A percentile compares a stretch with the other conserved stretches of the same genome.
Conservation (phyloP, 148 eudicot species). For the Fallopia convolvulus region DNA sequence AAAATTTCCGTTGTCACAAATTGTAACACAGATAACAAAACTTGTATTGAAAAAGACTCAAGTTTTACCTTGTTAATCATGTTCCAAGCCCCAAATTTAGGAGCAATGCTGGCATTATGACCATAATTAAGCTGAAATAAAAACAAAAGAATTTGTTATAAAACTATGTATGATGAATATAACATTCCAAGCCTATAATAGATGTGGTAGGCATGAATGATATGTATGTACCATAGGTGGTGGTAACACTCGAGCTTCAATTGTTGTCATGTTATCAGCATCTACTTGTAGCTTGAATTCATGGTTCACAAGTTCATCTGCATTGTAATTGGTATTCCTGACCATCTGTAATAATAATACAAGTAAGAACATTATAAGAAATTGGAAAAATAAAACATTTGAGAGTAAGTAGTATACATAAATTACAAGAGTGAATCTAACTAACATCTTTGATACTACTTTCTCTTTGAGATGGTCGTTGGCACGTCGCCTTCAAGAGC, state of each 20-base stretch:
- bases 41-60: not conserved
- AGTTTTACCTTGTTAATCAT: constrained; percentile 6
- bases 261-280: not conserved
- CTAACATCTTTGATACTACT: not conserved
- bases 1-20: not conserved
- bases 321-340: not conserved
- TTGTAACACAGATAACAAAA: not conserved
- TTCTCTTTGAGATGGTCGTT: not conserved
- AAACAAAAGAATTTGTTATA: not conserved
- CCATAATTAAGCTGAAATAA: not conserved
- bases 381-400: not conserved
- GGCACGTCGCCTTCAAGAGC: not conserved
- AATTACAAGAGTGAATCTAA: not conserved
- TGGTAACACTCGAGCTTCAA: not conserved
- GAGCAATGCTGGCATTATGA: not conserved
- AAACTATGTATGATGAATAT: no score
- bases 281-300: not conserved
- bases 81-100: constrained; percentile 1
- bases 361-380: no score
- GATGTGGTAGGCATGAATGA: not conserved
- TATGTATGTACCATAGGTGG: not conserved
- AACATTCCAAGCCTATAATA: not conserved
- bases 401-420: no score
- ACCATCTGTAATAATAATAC: not conserved
- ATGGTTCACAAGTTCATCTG: not conserved